These are phyloP conservation scores for Thielaviopsis euricoi DNA, from an alignment of 2,329 filamentous ascomycete genomes.

Conservation along the genomic window DNA sequence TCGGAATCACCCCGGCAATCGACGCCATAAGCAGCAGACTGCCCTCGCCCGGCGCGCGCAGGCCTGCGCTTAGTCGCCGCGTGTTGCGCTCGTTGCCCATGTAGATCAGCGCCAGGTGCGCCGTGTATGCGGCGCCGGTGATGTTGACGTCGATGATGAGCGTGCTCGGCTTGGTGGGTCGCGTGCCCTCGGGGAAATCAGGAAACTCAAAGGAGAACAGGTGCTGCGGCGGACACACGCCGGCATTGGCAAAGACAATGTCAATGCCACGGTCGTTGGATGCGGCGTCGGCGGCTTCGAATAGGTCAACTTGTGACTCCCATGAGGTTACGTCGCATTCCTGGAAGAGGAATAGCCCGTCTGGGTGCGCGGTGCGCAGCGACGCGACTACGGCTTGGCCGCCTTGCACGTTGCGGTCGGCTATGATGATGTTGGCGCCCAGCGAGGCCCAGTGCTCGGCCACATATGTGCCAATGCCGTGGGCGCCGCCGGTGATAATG, in stretches of 20 bases:
- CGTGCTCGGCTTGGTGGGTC: constrained; percentile 29
- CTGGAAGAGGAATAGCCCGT: constrained; percentile 35
- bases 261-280: constrained; percentile 41
- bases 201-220: constrained; percentile 30
- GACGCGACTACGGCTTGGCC: constrained; percentile 39
- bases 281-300: constrained; percentile 34
- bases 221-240: constrained; percentile 28
- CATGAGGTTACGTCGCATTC: constrained; percentile 50
- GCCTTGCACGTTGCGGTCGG: constrained; percentile 39
- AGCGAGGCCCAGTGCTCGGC: constrained; percentile 35
- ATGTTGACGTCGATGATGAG: constrained; percentile 45
- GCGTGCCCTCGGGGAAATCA: constrained; percentile 23
- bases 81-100: constrained; percentile 20
- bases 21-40: constrained; percentile 45
- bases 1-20: constrained; percentile 35
- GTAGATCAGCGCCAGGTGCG: constrained; percentile 46
- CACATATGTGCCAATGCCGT: constrained; percentile 41
- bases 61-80: constrained; percentile 15
- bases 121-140: constrained; percentile 47
- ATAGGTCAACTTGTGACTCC: constrained; percentile 46
- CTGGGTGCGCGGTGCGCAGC: constrained; percentile 24
- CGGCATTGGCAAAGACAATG: constrained; percentile 50
- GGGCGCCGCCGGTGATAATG: constrained; percentile 47
- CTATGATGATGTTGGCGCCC: constrained; percentile 45
- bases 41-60: constrained; percentile 31